These are phyloP conservation scores for Pseudocercospora fijiensis DNA, from an alignment of 2,329 filamentous ascomycete species.

Conservation along the genomic window DNA sequence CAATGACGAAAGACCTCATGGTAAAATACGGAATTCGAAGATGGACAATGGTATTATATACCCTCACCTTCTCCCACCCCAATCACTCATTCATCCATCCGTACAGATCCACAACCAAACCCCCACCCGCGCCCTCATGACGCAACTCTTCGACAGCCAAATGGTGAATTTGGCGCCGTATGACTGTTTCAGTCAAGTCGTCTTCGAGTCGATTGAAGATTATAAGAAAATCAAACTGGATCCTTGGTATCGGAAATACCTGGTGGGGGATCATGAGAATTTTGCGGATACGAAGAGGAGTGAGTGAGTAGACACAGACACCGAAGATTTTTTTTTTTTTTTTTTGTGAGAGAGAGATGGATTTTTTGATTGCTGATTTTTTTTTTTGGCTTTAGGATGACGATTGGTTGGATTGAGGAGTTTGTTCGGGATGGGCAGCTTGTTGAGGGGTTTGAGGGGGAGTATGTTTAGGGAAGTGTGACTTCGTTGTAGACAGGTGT, in stretches of 20 bases:
- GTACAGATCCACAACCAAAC: conserved; percentile 46
- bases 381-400: conserved; percentile 45
- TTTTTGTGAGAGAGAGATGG: too few species aligned
- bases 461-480: background rate
- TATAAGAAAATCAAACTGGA: conserved; percentile 53
- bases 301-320: conserved; percentile 34
- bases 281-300: conserved; percentile 53
- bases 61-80: too few species aligned
- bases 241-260: conserved; percentile 49
- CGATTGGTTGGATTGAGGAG: conserved; percentile 50
- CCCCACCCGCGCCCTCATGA: conserved; percentile 44
- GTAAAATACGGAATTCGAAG: conserved; percentile 51
- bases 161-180: conserved; percentile 53
- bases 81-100: background rate
- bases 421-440: conserved; percentile 42
- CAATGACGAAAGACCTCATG: conserved; percentile 51
- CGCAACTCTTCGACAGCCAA: conserved; percentile 46
- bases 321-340: too few species aligned
- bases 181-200: conserved; percentile 53
- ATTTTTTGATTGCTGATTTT: background rate
- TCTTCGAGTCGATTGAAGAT: conserved; percentile 48
- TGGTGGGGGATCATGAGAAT: conserved; percentile 50
- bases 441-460: conserved; percentile 9
- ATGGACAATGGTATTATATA: conserved; percentile 42
- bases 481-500: too few species aligned